Evolutionary conservation across 2,329 filamentous ascomycete species (phyloP).

Genomic region (Sporothrix brasiliensis): DNA sequence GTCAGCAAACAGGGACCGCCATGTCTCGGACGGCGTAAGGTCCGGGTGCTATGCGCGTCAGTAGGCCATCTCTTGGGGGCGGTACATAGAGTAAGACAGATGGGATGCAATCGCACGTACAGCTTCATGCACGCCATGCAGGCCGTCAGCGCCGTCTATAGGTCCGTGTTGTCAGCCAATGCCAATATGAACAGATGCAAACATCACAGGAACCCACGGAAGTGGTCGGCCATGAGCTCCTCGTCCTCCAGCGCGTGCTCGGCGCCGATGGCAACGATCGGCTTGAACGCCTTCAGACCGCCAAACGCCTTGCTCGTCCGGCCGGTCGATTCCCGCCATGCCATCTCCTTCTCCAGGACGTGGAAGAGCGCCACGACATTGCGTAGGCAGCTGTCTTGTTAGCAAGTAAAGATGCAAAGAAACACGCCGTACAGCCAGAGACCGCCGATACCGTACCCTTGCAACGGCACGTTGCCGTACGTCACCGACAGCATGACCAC

Average conservation of each 20-base stretch:
- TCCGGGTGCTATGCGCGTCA: conserved; percentile 60
- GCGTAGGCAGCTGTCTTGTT: conserved; percentile 69
- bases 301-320: conserved; percentile 68
- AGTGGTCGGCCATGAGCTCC: conserved; percentile 78
- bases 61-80: background rate
- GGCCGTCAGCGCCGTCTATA: conserved; percentile 73
- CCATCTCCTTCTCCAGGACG: conserved; percentile 83
- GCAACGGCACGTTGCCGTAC: conserved; percentile 88
- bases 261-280: conserved; percentile 83
- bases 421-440: background rate
- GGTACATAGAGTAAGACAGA: background rate
- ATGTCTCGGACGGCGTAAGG: conserved; percentile 72
- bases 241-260: conserved; percentile 84
- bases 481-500: conserved; percentile 84
- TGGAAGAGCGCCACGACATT: conserved; percentile 92
- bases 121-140: conserved; percentile 72
- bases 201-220: conserved; percentile 64
- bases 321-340: conserved; percentile 75
- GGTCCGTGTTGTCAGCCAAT: background rate
- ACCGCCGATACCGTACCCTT: conserved; percentile 60
- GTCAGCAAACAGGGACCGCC: conserved; percentile 68
- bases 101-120: conserved; percentile 42
- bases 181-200: background rate
- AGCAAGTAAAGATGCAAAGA: background rate
- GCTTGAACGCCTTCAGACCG: conserved; percentile 71